Base-by-base conservation (phyloP, 2,329 filamentous ascomycete genomes). In the Graphilbum fragrans region DNA sequence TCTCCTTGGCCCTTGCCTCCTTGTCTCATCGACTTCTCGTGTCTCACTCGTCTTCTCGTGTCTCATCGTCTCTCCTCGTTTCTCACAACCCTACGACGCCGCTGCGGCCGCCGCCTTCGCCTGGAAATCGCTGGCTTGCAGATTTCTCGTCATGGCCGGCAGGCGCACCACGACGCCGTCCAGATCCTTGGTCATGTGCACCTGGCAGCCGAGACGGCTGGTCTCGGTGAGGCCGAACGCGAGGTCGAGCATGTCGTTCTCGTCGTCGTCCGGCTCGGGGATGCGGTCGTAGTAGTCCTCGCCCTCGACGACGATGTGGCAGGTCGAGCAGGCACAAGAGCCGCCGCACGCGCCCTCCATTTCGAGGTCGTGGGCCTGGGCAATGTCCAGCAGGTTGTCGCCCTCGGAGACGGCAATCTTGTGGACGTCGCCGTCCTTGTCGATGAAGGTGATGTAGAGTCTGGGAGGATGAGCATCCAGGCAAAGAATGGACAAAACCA, bases 261-360 rank as follows among this genome's bases (percentile, higher is more conserved):
- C 82, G 57, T 86, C 82, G 54, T 86, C 82, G 48, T 81, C 78
- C 33, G 82, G 80, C 59, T 86, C 82, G 51, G 78, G 72, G 67
- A 88, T 86, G 62, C 74, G 77, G 50, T 90, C 82, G 63, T 82
- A 90, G 61, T 77, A 73, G 5, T 74, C 73, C 35, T 84, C 76
- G 54, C 82, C 77, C 44, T 75, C 62, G 31, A 94, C 83, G 47
- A 94, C 87, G 43, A 94, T 81, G 63, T 94, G 87, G 65, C 87
- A 94, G 6, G 87, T 94, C 43, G 84, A 92, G 65, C 87, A 94
- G 41, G 87, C 87, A 62, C 87, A 94, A 27, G 85, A 92, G 19
- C 87, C 92, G 51, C 92, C 92, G 56, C 92, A 98, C 12, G 92
- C 92, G 47, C 92, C 88, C 69, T 98, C 92, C 90, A 98, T 96